Base-by-base conservation (phyloP, 2,329 filamentous ascomycete genomes). In the Nectriaceae sp. region DNA sequence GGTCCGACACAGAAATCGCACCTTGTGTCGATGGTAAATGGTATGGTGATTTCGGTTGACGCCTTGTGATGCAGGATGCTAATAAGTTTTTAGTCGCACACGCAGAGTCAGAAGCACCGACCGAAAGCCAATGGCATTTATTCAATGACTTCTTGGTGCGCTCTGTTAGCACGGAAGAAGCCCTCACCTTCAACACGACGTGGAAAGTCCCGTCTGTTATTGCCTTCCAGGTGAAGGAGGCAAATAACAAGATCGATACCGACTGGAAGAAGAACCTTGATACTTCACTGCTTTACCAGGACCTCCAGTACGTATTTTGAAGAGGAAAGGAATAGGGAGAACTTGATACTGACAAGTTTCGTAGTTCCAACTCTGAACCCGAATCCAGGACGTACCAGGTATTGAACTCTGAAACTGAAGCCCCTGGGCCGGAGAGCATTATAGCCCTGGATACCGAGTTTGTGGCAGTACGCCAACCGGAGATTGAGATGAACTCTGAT, bases 81-180 rank as follows among this genome's bases (percentile, higher is more conserved):
- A 49, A 74, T 52, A 5, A 26, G 18, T 21, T 8, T 21, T 15
- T 46, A 88, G 86, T 88, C 48, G 81, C 82, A 11, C 84, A 90
- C 43, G 83, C 88, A 0, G 82, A 84, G 46, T 75, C 78, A 0
- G 75, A 80, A 36, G 67, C 79, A 1, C 78, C 83, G 1, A 75
- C 74, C 3, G 79, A 84, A 54, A 87, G 83, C 61, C 86, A 87
- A 59, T 99, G 95, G 95, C 90, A 97, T 70, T 72, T 99, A 1
- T 97, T 99, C 74, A 99, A 99, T 60, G 94, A 99, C 70, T 99
- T 99, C 63, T 73, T 96, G 29, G 95, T 99, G 19, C 84, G 89
- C 11, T 85, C 87, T 10, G 83, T 96, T 15, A 83, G 86, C 24
- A 80, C 83, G 21, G 86, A 91, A 52, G 93, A 99, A 65, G 95